Evolutionary conservation across 139 green algal species (phyloP).

Genomic region (Coccomyxa sp.): DNA sequence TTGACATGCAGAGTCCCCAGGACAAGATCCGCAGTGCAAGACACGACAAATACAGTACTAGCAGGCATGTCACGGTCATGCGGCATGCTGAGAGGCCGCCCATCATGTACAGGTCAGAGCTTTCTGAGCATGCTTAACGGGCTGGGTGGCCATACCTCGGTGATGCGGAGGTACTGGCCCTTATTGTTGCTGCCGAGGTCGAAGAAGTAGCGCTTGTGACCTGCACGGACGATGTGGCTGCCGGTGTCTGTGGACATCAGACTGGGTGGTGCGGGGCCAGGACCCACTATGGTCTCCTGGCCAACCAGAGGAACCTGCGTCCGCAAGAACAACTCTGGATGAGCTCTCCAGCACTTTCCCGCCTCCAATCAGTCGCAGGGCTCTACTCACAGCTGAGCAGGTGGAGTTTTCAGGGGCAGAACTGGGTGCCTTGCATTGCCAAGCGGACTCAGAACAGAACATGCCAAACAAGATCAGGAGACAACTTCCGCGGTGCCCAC

Average conservation of each 20-base stretch:
- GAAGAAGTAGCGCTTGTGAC: constrained; percentile 28
- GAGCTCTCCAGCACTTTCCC: no score
- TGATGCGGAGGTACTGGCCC: constrained; percentile 21
- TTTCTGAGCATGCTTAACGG: neutral
- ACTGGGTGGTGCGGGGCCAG: constrained; percentile 11
- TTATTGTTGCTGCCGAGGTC: constrained; percentile 21
- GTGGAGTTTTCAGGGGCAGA: no score
- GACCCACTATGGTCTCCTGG: constrained; percentile 15
- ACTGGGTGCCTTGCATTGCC: no score
- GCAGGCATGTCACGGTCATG: neutral
- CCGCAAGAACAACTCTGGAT: neutral
- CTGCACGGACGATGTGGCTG: constrained; percentile 13
- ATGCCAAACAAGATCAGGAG: no score
- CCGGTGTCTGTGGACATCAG: constrained; percentile 10
- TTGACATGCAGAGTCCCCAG: neutral
- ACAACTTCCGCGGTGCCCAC: no score
- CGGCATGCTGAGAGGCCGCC: neutral
- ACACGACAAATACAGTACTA: no score
- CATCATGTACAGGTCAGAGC: neutral
- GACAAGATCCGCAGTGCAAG: no score
- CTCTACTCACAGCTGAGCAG: neutral
- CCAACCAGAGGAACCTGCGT: constrained; percentile 7
- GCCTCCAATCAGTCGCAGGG: neutral
- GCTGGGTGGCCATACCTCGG: constrained; percentile 5
- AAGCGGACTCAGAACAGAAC: no score